Evolutionary conservation across 495 filamentous ascomycete species (phyloP), one percentile per base, ranked within the genome.

Genomic region (Penicillium waksmanii): DNA sequence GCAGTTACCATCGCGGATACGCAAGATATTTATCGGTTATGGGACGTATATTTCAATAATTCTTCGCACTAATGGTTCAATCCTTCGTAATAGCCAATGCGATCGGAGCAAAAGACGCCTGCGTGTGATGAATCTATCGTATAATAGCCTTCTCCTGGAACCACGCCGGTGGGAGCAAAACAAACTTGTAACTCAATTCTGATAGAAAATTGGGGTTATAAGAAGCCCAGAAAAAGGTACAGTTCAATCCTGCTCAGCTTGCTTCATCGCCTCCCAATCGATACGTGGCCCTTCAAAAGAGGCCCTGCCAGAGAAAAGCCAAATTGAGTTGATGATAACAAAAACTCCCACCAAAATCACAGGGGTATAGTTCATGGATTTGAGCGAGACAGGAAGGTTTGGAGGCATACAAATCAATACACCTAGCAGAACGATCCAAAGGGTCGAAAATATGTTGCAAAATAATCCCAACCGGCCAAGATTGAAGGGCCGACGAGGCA

Each of bases 401-500:
- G 36, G 36, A 13, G 36, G 36, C 36, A 40, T 40, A 9, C 36
- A 40, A 4, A 40, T n/a, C 36, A n/a, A 5, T 2, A 40, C 36
- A 13, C 36, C 36, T 9, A 40, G 36, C 11, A 40, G 12, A 15
- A 40, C 36, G n/a, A 40, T 40, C 36, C 36, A 40, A 2, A 40
- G 36, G 36, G 15, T 40, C 11, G 36, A 40, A n/a, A 40, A 40
- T 40, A 12, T n/a, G 15, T 40, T 40, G 36, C 36, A 40, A 40
- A 40, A 13, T 5, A 13, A 40, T 5, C 36, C 36, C 4, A 40
- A 13, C 12, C 11, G 4, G 36, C 36, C 36, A 5, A 40, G 11
- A 40, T 40, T 40, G 4, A 40, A 2, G 1, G 11, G 10, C 2
- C 36, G 36, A n/a, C 4, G 36, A 8, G 71, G 72, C 5, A 76